Percentiles rank a stretch among this genome's conserved stretches.
phyloP scores from a whole-genome alignment of 192 early-diverging fungal species.

The Coemansia aciculifera region DNA sequence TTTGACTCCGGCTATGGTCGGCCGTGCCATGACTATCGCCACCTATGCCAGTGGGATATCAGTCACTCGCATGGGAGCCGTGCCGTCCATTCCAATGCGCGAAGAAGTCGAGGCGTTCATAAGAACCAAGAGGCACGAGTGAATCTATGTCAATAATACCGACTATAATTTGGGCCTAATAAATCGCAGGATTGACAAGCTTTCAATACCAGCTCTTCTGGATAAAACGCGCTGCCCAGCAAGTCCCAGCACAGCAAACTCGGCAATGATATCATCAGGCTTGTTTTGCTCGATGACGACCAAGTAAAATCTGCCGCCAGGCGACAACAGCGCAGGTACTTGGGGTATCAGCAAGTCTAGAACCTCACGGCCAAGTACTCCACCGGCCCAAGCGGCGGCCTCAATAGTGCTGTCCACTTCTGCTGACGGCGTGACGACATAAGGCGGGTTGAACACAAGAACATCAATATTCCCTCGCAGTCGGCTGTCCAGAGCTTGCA shows the following conservation, averaged over 20 bases:
- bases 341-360: conserved; percentile 76
- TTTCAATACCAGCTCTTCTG: conserved; percentile 34
- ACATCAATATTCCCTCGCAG: conserved; percentile 68
- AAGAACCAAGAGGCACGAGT: conserved; percentile 11
- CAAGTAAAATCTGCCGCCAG: conserved; percentile 79
- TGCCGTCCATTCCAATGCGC: conserved; percentile 43
- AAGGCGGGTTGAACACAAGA: conserved; percentile 92
- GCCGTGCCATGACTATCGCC: conserved; percentile 39
- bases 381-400: conserved; percentile 91
- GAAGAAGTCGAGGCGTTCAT: conserved; percentile 32
- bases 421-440: conserved; percentile 80
- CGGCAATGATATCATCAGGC: conserved; percentile 72
- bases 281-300: conserved; percentile 85
- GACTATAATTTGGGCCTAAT: conserved; percentile 3
- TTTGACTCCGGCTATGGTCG: conserved; percentile 37
- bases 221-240: conserved; percentile 24
- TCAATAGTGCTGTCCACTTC: conserved; percentile 67
- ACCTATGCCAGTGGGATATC: conserved; percentile 41
- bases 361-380: conserved; percentile 84
- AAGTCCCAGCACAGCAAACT: conserved; percentile 48
- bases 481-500: conserved; percentile 57
- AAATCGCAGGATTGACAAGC: conserved; percentile 37
- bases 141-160: background rate
- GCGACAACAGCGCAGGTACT: conserved; percentile 68
- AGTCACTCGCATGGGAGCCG: conserved; percentile 42